Conservation (phyloP, 768 basidiomycete species). For the Termitomyces sp. region DNA sequence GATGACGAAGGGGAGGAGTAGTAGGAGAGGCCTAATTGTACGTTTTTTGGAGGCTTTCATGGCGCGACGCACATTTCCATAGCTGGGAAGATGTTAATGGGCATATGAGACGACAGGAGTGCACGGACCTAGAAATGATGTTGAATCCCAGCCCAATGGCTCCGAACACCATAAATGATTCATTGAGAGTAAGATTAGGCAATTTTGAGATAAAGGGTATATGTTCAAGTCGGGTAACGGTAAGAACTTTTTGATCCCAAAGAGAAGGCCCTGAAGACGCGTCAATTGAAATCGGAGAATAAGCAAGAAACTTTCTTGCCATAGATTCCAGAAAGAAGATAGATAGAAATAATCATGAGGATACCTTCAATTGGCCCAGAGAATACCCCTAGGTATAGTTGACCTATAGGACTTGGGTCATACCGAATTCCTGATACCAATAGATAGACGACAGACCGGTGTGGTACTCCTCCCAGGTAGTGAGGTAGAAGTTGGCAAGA, state of each 20-base stretch:
- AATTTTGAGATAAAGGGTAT: constrained; percentile 43
- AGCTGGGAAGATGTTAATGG: constrained; percentile 36
- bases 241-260: constrained; percentile 71
- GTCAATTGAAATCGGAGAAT: neutral
- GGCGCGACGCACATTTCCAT: constrained; percentile 73
- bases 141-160: constrained; percentile 71
- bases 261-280: constrained; percentile 56
- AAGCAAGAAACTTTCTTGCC: constrained; percentile 35
- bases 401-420: constrained; percentile 38
- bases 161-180: constrained; percentile 81
- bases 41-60: constrained; percentile 30
- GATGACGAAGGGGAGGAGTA: constrained; percentile 75
- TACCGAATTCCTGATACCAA: neutral
- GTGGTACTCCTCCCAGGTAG: constrained; percentile 84
- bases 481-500: constrained; percentile 74
- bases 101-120: neutral
- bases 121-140: constrained; percentile 58
- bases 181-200: constrained; percentile 75
- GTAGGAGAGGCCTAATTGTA: constrained; percentile 52
- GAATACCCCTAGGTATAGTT: constrained; percentile 86
- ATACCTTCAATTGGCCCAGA: constrained; percentile 98
- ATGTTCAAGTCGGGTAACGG: constrained; percentile 49
- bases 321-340: constrained; percentile 68
- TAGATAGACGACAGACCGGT: constrained; percentile 47
- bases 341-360: constrained; percentile 75